Evolutionary conservation across 2,329 filamentous ascomycete genomes (phyloP).

Genomic region (Fusarium sp.): DNA sequence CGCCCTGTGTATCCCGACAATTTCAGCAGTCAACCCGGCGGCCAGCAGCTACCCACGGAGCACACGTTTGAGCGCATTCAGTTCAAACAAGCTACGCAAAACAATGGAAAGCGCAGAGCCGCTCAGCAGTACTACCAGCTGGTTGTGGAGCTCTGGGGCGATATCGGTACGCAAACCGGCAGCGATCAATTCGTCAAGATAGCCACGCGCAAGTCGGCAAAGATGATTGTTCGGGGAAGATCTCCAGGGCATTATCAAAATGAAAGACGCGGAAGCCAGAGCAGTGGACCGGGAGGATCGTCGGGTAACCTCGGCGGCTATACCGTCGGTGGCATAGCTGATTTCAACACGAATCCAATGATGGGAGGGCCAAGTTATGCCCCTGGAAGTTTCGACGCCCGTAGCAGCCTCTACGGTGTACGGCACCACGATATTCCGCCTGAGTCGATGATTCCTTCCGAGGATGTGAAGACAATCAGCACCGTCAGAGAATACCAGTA

Average conservation of each 20-base stretch:
- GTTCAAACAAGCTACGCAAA: conserved; percentile 92
- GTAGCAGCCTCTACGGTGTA: conserved; percentile 52
- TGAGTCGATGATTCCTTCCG: conserved; percentile 61
- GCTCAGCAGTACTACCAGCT: conserved; percentile 94
- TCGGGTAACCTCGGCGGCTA: conserved; percentile 66
- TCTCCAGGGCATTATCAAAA: conserved; percentile 84
- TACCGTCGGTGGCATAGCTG: conserved; percentile 41
- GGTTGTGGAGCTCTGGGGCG: conserved; percentile 83
- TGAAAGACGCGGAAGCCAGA: conserved; percentile 72
- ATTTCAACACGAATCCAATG: conserved; percentile 48
- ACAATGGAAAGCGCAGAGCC: conserved; percentile 89
- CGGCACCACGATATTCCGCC: conserved; percentile 60
- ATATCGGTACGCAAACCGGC: conserved; percentile 61
- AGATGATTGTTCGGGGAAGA: conserved; percentile 86
- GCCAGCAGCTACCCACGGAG: conserved; percentile 58
- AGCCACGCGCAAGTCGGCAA: conserved; percentile 76
- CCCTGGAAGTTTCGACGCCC: conserved; percentile 41
- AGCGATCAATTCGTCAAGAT: conserved; percentile 72
- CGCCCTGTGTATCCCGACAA: conserved; percentile 54
- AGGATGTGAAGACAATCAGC: conserved; percentile 61
- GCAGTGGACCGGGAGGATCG: conserved; percentile 73
- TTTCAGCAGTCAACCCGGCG: conserved; percentile 45
- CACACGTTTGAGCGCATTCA: conserved; percentile 87
- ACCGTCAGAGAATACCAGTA: conserved; percentile 64
- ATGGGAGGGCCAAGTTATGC: conserved; percentile 47